A percentile compares a stretch with the other conserved stretches of the same genome.
Evolutionary conservation across 2,329 filamentous ascomycete species (phyloP).

Genomic region (Elsinoe fawcettii): DNA sequence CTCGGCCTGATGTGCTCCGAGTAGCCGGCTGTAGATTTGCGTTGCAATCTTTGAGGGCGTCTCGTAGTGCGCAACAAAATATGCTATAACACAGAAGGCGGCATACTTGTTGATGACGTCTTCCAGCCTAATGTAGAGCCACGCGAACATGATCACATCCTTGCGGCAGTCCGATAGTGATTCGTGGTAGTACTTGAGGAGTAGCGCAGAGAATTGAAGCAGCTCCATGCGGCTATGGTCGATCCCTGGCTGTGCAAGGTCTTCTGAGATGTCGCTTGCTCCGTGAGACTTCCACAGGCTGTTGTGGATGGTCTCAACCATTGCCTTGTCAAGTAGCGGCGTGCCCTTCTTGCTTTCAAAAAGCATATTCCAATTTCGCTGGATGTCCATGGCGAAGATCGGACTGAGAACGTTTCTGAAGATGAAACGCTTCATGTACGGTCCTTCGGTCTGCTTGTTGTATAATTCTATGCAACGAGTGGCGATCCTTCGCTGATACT

Average conservation of each 20-base stretch:
- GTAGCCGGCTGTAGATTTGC: constrained; percentile 84
- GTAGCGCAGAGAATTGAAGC: constrained; percentile 84
- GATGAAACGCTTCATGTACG: constrained; percentile 87
- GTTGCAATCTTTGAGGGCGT: constrained; percentile 92
- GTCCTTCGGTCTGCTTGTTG: constrained; percentile 65
- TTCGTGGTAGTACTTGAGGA: constrained; percentile 88
- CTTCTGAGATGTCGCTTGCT: constrained; percentile 71
- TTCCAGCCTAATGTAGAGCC: constrained; percentile 97
- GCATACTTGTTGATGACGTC: constrained; percentile 99
- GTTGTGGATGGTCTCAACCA: constrained; percentile 84
- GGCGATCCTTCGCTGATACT: constrained; percentile 76
- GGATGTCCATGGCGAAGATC: constrained; percentile 92
- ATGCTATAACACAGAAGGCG: constrained; percentile 91
- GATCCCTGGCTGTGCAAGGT: constrained; percentile 74
- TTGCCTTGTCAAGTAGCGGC: constrained; percentile 72
- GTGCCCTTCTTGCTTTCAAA: constrained; percentile 50
- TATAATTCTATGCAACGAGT: constrained; percentile 84
- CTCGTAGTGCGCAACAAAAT: constrained; percentile 96
- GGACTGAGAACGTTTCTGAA: constrained; percentile 91
- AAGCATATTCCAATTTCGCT: constrained; percentile 61
- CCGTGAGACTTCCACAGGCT: constrained; percentile 87
- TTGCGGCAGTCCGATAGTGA: constrained; percentile 88
- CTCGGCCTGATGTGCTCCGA: constrained; percentile 92
- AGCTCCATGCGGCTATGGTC: constrained; percentile 96
- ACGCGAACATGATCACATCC: constrained; percentile 98